These are phyloP conservation scores for Pachyrhizus erosus DNA, from an alignment of 306 rosid genomes.

Conservation along the genomic window DNA sequence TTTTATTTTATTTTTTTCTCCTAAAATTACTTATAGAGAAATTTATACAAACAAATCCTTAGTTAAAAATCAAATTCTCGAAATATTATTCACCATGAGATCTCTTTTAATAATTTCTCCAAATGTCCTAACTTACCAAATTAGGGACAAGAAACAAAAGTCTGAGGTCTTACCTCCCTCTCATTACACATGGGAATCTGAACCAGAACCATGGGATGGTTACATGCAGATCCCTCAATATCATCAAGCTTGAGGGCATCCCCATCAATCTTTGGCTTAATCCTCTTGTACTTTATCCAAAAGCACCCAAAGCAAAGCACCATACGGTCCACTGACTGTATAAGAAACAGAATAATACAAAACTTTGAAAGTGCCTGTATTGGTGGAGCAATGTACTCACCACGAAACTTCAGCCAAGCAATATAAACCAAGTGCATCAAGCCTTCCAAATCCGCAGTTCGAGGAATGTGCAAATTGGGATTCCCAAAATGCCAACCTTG, in stretches of 20 bases:
- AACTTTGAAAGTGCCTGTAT: conserved; percentile 72
- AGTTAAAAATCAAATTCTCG: background rate
- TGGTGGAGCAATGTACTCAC: conserved; percentile 71
- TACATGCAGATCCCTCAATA: conserved; percentile 57
- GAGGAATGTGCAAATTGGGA: conserved; percentile 65
- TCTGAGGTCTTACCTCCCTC: conserved; percentile 58
- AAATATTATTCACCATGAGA: background rate
- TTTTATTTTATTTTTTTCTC: too few species aligned
- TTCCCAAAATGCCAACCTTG: conserved; percentile 78
- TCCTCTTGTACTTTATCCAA: conserved; percentile 74
- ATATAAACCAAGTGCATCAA: conserved; percentile 67
- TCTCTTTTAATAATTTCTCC: background rate
- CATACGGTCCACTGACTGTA: conserved; percentile 77
- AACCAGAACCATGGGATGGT: conserved; percentile 78
- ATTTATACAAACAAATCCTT: too few species aligned
- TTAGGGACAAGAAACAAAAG: conserved; percentile 3
- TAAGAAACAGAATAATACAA: conserved; percentile 71
- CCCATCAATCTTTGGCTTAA: conserved; percentile 62
- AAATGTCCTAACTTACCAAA: background rate
- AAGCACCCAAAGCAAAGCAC: conserved; percentile 75
- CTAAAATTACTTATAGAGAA: too few species aligned
- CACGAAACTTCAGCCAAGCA: conserved; percentile 71
- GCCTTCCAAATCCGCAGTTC: conserved; percentile 62
- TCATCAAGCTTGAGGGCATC: conserved; percentile 58
- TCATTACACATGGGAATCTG: conserved; percentile 40